Base-by-base conservation (phyloP, 1,284 basidiomycete species). In the Butyriboletus appendiculatus region DNA sequence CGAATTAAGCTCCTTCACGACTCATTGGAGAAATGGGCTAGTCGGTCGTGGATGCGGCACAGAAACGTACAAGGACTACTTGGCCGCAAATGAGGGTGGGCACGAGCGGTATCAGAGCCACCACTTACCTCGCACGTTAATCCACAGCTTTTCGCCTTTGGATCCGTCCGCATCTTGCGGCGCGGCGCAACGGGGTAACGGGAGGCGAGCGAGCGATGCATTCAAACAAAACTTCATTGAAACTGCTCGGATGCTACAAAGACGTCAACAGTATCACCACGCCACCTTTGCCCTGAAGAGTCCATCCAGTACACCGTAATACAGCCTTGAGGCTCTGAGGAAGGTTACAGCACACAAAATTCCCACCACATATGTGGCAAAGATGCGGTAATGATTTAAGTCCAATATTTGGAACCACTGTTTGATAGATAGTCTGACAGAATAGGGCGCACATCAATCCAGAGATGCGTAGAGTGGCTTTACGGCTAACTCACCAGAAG, bases 361-460 rank as follows among this genome's bases (percentile, higher is more conserved):
- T 57, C 48, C 34, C 48, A 62, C 42, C 45, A 50, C 33, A 32
- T 30, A 50, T 46, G 55, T 60, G 60, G 48, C 45, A 59, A 52
- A 48, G 48, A 57, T 62, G 62, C 59, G 52, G 62, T 66, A 66
- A 68, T 58, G 46, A 64, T 52, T 8, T 46, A 41, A 51, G 37
- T 45, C 14, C 45, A 48, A 41, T n/a, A 45, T 28, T 35, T 35
- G 30, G 38, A 20, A n/a, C 20, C 28, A 38, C 26, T 52, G 24
- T 52, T 47, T 42, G 56, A 62, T 59, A 53, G 63, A 63, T 53
- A 48, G 43, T 33, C 35, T 35, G 45, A 60, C 49, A 52, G 48
- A 65, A 57, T 57, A 45, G 63, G 48, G 48, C 30, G 57, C 33
- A 45, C 61, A 62, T 56, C 65, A 59, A 45, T 45, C 59, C 50